Percentiles rank a stretch among this genome's conserved stretches.
Evolutionary conservation across 2,329 filamentous ascomycete species (phyloP).

Genomic region (Penicillium sp.): DNA sequence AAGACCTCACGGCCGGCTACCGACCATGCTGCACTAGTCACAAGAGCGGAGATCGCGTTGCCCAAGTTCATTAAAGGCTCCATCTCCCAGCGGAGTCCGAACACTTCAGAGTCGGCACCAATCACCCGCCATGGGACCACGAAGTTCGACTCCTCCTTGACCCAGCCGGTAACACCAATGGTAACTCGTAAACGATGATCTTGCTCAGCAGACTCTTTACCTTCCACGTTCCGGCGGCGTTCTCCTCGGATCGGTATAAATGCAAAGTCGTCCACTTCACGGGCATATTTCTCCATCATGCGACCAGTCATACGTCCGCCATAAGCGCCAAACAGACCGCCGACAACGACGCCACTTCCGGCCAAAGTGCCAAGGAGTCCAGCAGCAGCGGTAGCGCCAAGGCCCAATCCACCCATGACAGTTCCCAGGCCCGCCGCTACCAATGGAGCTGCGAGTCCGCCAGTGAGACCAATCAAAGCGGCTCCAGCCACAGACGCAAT

Average conservation of each 20-base stretch:
- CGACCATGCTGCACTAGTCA: constrained; percentile 76
- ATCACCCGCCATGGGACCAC: constrained; percentile 74
- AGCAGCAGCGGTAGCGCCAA: constrained; percentile 71
- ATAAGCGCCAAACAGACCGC: constrained; percentile 88
- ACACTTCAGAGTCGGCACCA: constrained; percentile 70
- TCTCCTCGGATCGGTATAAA: constrained; percentile 69
- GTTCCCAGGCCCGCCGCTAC: constrained; percentile 75
- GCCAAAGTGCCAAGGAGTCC: constrained; percentile 76
- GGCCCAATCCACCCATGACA: constrained; percentile 71
- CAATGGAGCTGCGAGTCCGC: constrained; percentile 73
- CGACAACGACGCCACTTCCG: constrained; percentile 74
- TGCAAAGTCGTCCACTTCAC: constrained; percentile 84
- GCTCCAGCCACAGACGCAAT: constrained; percentile 85
- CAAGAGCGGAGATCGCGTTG: constrained; percentile 70
- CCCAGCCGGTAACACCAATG: constrained; percentile 79
- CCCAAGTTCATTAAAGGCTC: constrained; percentile 75
- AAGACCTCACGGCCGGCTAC: constrained; percentile 72
- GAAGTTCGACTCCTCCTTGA: constrained; percentile 69
- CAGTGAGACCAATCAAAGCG: constrained; percentile 78
- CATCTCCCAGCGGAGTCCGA: constrained; percentile 80
- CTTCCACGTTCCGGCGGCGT: constrained; percentile 40
- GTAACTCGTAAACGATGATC: constrained; percentile 74
- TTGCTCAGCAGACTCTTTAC: constrained; percentile 42
- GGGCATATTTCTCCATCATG: constrained; percentile 83
- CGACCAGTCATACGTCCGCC: constrained; percentile 76